These are phyloP conservation scores for Wickerhamomyces bisporus DNA, from an alignment of 805 yeast genomes.

Conservation along the genomic window DNA sequence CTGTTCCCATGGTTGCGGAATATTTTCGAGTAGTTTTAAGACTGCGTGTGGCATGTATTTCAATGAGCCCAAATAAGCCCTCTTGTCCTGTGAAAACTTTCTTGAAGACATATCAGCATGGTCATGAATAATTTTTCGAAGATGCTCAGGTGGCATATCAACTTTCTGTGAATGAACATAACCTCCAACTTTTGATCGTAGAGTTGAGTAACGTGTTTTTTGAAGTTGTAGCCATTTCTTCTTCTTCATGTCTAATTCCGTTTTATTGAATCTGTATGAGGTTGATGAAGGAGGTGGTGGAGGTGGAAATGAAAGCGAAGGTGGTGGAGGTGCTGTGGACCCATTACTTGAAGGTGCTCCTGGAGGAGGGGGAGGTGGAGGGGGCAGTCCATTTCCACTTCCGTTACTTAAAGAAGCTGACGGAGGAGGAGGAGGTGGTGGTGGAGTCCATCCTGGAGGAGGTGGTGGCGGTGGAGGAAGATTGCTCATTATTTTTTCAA, in stretches of 20 bases:
- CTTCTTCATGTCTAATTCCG: constrained; percentile 38
- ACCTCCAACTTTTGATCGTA: constrained; percentile 31
- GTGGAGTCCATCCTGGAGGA: constrained; percentile 25
- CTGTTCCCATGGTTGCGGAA: constrained; percentile 99
- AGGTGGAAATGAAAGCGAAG: constrained; percentile 33
- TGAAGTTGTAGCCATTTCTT: constrained; percentile 61
- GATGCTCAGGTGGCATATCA: constrained; percentile 91
- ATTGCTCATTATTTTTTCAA: constrained; percentile 5
- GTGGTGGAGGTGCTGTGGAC: constrained; percentile 27
- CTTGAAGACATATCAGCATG: constrained; percentile 83
- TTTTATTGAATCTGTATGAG: constrained; percentile 14
- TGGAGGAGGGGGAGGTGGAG: constrained; percentile 25
- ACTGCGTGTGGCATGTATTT: constrained; percentile 96
- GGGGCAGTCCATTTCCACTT: constrained; percentile 11
- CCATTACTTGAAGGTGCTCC: constrained; percentile 10
- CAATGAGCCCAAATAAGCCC: constrained; percentile 84
- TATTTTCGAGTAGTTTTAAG: constrained; percentile 80
- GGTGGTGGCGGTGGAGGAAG: constrained; percentile 26
- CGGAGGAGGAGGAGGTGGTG: constrained; percentile 27
- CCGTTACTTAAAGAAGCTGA: constrained; percentile 15
- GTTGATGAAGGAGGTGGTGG: constrained; percentile 15
- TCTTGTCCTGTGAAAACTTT: constrained; percentile 75
- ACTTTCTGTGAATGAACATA: constrained; percentile 56
- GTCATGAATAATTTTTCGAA: constrained; percentile 74
- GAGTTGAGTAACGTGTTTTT: constrained; percentile 46